A percentile compares a stretch with the other conserved stretches of the same genome.
These are phyloP conservation scores for Xylaria cubensis DNA, from an alignment of 495 filamentous ascomycete species.

Conservation along the genomic window DNA sequence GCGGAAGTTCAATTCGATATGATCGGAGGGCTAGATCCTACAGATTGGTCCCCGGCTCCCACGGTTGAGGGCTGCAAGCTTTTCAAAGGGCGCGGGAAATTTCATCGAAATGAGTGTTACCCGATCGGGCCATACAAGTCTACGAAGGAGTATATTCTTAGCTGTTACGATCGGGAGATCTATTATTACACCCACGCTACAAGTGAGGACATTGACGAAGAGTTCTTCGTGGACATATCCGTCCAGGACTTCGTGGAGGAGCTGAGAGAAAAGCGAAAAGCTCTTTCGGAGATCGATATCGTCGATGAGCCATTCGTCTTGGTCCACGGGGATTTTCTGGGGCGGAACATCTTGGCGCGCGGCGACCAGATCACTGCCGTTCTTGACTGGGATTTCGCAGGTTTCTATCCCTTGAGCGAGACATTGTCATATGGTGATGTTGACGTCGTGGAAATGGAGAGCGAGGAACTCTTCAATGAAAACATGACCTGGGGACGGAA, in stretches of 20 bases:
- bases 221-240: not conserved
- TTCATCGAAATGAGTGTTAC: slow-evolving; percentile 16
- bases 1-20: slow-evolving; percentile 1
- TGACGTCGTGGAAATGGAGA: not conserved
- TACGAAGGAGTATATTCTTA: slow-evolving; percentile 12
- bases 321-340: not conserved
- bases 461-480: not conserved
- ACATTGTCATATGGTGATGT: not conserved
- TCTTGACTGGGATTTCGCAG: slow-evolving; percentile 18
- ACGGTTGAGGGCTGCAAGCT: slow-evolving; percentile 11
- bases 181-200: not conserved
- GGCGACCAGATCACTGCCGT: slow-evolving; percentile 7
- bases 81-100: slow-evolving; percentile 7
- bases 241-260: not conserved
- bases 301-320: slow-evolving; percentile 15
- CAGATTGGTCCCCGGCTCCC: not conserved
- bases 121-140: slow-evolving; percentile 4
- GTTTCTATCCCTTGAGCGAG: slow-evolving; percentile 5
- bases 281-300: not conserved
- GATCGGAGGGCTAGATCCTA: slow-evolving; percentile 6
- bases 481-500: not conserved
- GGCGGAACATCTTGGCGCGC: slow-evolving; percentile 2
- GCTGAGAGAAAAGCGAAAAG: not conserved
- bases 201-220: not conserved
- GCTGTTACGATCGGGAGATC: slow-evolving; percentile 14